A percentile compares a stretch with the other conserved stretches of the same genome.
Evolutionary conservation across 2,329 filamentous ascomycete genomes (phyloP).

Genomic region (Teratosphaeria viscida): DNA sequence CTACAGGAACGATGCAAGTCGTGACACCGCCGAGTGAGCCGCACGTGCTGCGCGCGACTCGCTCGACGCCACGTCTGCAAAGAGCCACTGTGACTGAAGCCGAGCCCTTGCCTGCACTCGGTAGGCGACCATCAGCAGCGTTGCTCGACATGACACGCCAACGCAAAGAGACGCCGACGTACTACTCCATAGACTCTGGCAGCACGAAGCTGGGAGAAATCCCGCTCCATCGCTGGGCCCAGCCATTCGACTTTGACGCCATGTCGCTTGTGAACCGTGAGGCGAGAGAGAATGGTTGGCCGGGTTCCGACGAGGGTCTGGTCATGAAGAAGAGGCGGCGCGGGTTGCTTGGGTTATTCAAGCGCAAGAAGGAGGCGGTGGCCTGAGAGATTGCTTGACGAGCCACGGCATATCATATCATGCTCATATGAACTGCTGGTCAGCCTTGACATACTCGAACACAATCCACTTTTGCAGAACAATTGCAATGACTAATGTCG

Average conservation of each 20-base stretch:
- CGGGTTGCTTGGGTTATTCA: slow-evolving; percentile 13
- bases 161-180: slow-evolving; percentile 28
- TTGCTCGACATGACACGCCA: slow-evolving; percentile 16
- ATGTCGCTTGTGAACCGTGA: slow-evolving; percentile 33
- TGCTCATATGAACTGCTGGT: too few species aligned
- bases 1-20: slow-evolving; percentile 1
- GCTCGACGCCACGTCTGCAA: slow-evolving; percentile 8
- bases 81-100: not conserved
- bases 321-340: slow-evolving; percentile 8
- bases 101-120: not conserved
- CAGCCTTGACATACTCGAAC: too few species aligned
- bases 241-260: slow-evolving; percentile 32
- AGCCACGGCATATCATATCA: not conserved
- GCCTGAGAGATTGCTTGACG: not conserved
- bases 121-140: slow-evolving; percentile 1
- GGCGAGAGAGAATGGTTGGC: slow-evolving; percentile 24
- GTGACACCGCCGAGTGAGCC: not conserved
- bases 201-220: slow-evolving; percentile 41
- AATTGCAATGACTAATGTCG: not conserved
- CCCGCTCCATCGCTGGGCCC: slow-evolving; percentile 34
- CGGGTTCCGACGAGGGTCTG: not conserved
- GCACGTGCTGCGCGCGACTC: slow-evolving; percentile 3
- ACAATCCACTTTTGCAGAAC: not conserved
- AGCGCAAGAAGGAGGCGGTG: slow-evolving; percentile 4
- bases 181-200: slow-evolving; percentile 34